A percentile compares a stretch with the other conserved stretches of the same genome.
These are phyloP conservation scores for Pyrenophora teres DNA, from an alignment of 2,329 filamentous ascomycete genomes.

Conservation along the genomic window DNA sequence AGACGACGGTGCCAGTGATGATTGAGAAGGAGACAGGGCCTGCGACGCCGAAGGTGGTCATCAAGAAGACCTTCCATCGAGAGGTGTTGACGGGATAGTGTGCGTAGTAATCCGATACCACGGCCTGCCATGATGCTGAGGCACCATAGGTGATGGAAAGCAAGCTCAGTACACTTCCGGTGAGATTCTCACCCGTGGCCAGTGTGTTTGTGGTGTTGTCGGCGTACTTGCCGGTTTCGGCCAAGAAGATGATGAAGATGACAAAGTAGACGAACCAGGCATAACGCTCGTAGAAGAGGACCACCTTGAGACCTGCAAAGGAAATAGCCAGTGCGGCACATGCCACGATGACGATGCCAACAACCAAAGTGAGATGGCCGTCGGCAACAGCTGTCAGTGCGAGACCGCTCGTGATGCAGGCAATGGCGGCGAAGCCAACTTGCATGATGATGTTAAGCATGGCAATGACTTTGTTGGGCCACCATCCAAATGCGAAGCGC, in stretches of 20 bases:
- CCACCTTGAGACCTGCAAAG: conserved; percentile 50
- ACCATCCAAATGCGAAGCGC: conserved; percentile 58
- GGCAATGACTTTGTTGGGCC: conserved; percentile 55
- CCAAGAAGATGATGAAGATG: conserved; percentile 55
- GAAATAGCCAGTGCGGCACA: conserved; percentile 46
- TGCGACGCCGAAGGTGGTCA: conserved; percentile 50
- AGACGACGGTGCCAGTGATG: conserved; percentile 52
- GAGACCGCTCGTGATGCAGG: conserved; percentile 51
- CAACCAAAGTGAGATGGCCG: conserved; percentile 50
- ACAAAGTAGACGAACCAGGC: conserved; percentile 56
- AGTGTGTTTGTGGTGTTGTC: conserved; percentile 44
- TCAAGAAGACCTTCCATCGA: conserved; percentile 48
- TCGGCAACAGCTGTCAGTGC: conserved; percentile 50
- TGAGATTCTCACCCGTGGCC: conserved; percentile 42
- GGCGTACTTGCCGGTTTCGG: conserved; percentile 52
- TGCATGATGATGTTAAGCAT: conserved; percentile 55
- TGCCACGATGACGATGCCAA: conserved; percentile 52
- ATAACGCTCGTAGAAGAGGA: conserved; percentile 56
- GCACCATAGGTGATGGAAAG: conserved; percentile 46
- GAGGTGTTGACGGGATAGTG: conserved; percentile 49
- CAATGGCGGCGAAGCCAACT: conserved; percentile 50
- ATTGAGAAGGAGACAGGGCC: conserved; percentile 53
- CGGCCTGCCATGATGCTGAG: conserved; percentile 49
- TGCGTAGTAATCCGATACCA: conserved; percentile 52
- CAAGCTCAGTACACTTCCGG: conserved; percentile 36